Conservation (phyloP, 1,284 basidiomycete genomes). For the Boletellus deceptivus region DNA sequence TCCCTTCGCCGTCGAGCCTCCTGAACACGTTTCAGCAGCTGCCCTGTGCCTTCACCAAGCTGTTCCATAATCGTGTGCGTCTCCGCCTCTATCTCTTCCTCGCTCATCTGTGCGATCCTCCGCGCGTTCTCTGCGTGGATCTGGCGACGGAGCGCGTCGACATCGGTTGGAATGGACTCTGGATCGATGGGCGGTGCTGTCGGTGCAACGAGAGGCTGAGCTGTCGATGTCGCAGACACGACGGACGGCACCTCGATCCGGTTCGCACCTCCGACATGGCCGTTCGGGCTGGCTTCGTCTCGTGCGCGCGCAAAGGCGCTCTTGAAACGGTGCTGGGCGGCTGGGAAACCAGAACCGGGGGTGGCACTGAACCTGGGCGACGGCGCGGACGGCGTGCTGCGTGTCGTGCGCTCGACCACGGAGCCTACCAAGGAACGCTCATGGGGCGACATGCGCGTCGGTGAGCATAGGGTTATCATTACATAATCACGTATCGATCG, state of each 20-base stretch:
- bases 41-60: constrained; percentile 51
- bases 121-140: constrained; percentile 44
- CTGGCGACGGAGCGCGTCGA: constrained; percentile 23
- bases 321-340: constrained; percentile 55
- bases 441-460: constrained; percentile 19
- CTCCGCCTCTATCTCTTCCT: constrained; percentile 44
- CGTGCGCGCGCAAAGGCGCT: constrained; percentile 58
- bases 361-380: constrained; percentile 32
- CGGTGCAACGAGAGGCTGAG: neutral
- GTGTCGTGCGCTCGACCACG: constrained; percentile 53
- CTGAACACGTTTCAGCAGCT: constrained; percentile 45
- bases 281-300: constrained; percentile 34
- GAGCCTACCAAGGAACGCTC: constrained; percentile 48
- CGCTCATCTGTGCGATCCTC: constrained; percentile 43
- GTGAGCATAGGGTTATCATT: neutral
- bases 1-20: constrained; percentile 36
- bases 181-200: neutral
- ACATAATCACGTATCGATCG: no score
- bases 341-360: constrained; percentile 52
- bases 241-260: constrained; percentile 30
- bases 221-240: neutral
- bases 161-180: constrained; percentile 18
- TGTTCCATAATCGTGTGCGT: constrained; percentile 50
- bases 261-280: constrained; percentile 7
- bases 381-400: constrained; percentile 29